Evolutionary conservation across 2,329 filamentous ascomycete species (phyloP).

Genomic region (Fusarium citri): DNA sequence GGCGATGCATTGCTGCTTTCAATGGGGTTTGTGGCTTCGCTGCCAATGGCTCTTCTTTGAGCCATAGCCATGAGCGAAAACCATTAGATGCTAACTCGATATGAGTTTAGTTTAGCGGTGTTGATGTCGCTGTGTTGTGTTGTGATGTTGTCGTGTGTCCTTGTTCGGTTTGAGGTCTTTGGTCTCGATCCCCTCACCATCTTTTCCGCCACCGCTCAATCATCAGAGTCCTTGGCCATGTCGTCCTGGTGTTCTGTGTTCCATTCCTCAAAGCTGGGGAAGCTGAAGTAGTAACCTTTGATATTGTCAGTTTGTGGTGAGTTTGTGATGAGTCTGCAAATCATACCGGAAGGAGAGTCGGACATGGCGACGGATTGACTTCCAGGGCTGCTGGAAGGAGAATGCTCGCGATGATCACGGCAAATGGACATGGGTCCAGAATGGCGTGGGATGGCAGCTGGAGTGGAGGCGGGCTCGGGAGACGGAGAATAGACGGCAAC

Average conservation of each 20-base stretch:
- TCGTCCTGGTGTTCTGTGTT: conserved; percentile 54
- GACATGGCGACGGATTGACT: conserved; percentile 42
- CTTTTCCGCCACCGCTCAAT: conserved; percentile 35
- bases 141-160: conserved; percentile 27
- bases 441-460: conserved; percentile 38
- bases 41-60: conserved; percentile 30
- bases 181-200: conserved; percentile 25
- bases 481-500: conserved; percentile 61
- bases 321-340: neutral
- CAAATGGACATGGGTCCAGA: conserved; percentile 42
- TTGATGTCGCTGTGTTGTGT: conserved; percentile 19
- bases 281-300: conserved; percentile 73
- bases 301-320: conserved; percentile 52
- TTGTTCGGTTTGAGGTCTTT: conserved; percentile 33
- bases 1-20: conserved; percentile 21
- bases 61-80: conserved; percentile 20
- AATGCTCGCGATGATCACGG: conserved; percentile 35
- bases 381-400: conserved; percentile 36
- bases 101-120: conserved; percentile 14
- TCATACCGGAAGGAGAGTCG: conserved; percentile 47
- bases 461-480: conserved; percentile 34
- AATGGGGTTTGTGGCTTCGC: conserved; percentile 30
- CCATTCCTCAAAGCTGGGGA: conserved; percentile 79
- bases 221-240: conserved; percentile 42
- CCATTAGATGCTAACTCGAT: conserved; percentile 4